Percentiles rank a stretch among this genome's conserved stretches.
Evolutionary conservation across 192 early-diverging fungal species (phyloP).

Genomic region (Ambispora gerdemannii): DNA sequence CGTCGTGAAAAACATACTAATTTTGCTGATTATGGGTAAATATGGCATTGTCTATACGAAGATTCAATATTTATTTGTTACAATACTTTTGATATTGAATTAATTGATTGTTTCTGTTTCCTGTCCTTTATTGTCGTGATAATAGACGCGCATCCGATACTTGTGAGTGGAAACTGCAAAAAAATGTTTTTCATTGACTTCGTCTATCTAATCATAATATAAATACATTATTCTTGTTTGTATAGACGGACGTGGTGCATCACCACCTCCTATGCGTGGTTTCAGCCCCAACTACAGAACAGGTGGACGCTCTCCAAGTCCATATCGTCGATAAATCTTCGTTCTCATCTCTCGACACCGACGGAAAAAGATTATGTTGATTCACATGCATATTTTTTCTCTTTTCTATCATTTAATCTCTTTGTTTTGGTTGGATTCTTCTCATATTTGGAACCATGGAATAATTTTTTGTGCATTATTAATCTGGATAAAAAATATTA

Average conservation of each 20-base stretch:
- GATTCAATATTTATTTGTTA: too few relatives aligned
- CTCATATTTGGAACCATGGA: not conserved
- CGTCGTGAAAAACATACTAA: slow-evolving; percentile 26
- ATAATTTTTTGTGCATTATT: not conserved
- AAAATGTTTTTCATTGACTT: too few relatives aligned
- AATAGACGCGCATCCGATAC: slow-evolving; percentile 19
- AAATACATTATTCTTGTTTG: too few relatives aligned
- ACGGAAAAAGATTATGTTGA: too few relatives aligned
- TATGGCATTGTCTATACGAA: too few relatives aligned
- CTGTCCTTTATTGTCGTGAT: slow-evolving; percentile 1
- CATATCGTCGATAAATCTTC: slow-evolving; percentile 24
- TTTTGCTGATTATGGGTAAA: slow-evolving; percentile 21
- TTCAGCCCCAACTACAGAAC: slow-evolving; percentile 29
- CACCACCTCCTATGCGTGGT: slow-evolving; percentile 18
- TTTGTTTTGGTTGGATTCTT: too few relatives aligned
- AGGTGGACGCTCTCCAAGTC: slow-evolving; percentile 27
- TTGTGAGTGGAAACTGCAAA: slow-evolving; percentile 26
- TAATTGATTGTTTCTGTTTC: not conserved
- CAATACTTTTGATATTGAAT: not conserved
- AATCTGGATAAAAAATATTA: not conserved
- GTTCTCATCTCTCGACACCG: too few relatives aligned
- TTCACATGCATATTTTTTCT: too few relatives aligned
- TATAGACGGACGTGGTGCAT: slow-evolving; percentile 25
- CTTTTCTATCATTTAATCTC: too few relatives aligned
- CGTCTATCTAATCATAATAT: too few relatives aligned